Conservation (phyloP, 2,329 filamentous ascomycete genomes). For the Myrmaecium sp. region DNA sequence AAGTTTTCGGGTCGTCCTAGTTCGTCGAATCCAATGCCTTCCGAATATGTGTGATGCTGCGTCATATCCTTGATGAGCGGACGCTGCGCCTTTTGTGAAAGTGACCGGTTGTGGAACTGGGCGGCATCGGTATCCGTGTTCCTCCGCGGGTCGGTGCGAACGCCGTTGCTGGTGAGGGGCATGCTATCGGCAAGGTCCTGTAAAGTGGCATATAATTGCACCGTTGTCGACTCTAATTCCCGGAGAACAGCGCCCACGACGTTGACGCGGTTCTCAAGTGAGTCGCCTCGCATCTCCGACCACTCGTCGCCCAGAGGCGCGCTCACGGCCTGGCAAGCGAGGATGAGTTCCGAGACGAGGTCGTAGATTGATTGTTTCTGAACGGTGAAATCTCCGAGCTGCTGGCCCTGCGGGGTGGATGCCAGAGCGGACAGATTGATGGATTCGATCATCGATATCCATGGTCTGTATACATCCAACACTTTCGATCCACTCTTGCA, state of each 20-base stretch:
- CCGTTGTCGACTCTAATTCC: slow-evolving; percentile 71
- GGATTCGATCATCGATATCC: slow-evolving; percentile 79
- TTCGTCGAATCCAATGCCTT: slow-evolving; percentile 28
- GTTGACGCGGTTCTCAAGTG: slow-evolving; percentile 70
- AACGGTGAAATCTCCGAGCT: slow-evolving; percentile 69
- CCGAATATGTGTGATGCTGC: slow-evolving; percentile 49
- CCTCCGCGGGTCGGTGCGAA: slow-evolving; percentile 20
- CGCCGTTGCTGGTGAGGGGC: slow-evolving; percentile 22
- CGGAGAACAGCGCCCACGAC: slow-evolving; percentile 62
- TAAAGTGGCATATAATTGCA: slow-evolving; percentile 73
- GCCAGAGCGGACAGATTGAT: slow-evolving; percentile 72
- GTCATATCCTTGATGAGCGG: slow-evolving; percentile 36
- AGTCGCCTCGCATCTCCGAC: slow-evolving; percentile 80
- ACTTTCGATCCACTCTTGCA: slow-evolving; percentile 65
- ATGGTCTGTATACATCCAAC: slow-evolving; percentile 76
- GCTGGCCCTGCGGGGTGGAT: slow-evolving; percentile 65
- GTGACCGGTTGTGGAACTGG: slow-evolving; percentile 13
- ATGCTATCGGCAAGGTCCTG: slow-evolving; percentile 76
- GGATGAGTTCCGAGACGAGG: slow-evolving; percentile 72
- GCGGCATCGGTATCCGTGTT: slow-evolving; percentile 21
- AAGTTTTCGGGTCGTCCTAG: slow-evolving; percentile 16
- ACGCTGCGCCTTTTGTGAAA: slow-evolving; percentile 23
- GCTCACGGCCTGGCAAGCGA: slow-evolving; percentile 81
- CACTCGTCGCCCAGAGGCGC: slow-evolving; percentile 88
- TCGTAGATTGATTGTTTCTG: slow-evolving; percentile 94